These are phyloP conservation scores for Claviceps humidiphila DNA, from an alignment of 2,329 filamentous ascomycete genomes.

Conservation along the genomic window DNA sequence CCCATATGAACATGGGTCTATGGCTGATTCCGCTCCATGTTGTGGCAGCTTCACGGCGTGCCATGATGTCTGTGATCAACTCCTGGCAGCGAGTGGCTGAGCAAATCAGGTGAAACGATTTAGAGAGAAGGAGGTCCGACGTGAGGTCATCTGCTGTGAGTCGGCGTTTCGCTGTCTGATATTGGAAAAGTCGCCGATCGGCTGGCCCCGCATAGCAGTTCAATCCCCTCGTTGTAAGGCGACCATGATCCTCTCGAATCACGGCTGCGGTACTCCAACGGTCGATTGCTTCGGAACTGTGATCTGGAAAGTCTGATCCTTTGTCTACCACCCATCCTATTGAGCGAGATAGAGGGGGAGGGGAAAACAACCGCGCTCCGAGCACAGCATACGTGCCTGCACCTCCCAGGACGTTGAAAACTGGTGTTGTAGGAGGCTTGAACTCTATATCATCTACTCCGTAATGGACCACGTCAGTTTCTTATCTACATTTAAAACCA, in stretches of 20 bases:
- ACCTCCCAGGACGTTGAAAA: constrained; percentile 71
- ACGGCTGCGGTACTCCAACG: constrained; percentile 66
- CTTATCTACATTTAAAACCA: neutral
- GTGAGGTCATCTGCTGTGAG: constrained; percentile 62
- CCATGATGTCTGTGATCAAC: constrained; percentile 58
- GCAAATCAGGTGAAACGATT: constrained; percentile 80
- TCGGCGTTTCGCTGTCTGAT: constrained; percentile 74
- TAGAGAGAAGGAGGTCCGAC: constrained; percentile 51
- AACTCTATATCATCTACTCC: constrained; percentile 79
- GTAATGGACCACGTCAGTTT: constrained; percentile 6
- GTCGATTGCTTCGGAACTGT: constrained; percentile 49
- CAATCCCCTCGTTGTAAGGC: constrained; percentile 80
- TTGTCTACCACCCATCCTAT: constrained; percentile 88
- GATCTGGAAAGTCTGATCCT: constrained; percentile 70
- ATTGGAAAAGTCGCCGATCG: constrained; percentile 66
- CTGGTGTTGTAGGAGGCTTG: constrained; percentile 51
- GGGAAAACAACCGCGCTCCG: constrained; percentile 79
- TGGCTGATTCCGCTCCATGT: constrained; percentile 21
- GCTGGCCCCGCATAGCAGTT: constrained; percentile 70
- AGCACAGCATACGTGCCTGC: constrained; percentile 78
- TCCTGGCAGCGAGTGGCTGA: constrained; percentile 63
- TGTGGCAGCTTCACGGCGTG: constrained; percentile 33
- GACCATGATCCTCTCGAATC: constrained; percentile 49
- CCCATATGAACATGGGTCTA: constrained; percentile 77
- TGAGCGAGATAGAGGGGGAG: constrained; percentile 46